Conservation (phyloP, 768 basidiomycete species). For the Aureoboletus auriporus region DNA sequence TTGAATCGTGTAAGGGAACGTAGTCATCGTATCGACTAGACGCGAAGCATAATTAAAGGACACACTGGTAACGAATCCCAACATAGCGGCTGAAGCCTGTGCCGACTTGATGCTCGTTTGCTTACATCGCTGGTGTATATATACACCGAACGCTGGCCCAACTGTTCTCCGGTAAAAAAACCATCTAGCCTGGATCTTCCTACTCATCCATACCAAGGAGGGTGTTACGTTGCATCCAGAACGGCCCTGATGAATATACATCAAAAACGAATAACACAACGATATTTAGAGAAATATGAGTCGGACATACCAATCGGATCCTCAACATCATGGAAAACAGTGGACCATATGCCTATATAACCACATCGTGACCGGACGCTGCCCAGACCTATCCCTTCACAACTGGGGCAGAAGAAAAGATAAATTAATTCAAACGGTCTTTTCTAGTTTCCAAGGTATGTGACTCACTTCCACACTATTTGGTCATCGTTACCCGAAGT, state of each 20-base stretch:
- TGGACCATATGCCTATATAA: slow-evolving; percentile 53
- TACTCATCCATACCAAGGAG: slow-evolving; percentile 24
- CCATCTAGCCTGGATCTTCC: neutral
- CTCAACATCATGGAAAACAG: slow-evolving; percentile 40
- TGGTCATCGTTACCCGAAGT: slow-evolving; percentile 48
- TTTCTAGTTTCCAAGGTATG: neutral
- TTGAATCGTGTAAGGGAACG: too few species aligned
- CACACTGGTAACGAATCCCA: too few species aligned
- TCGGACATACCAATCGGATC: slow-evolving; percentile 42
- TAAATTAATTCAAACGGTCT: neutral
- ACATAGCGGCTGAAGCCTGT: too few species aligned
- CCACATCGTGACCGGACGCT: slow-evolving; percentile 56
- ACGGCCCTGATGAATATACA: slow-evolving; percentile 15
- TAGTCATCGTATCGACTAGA: too few species aligned
- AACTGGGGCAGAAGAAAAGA: slow-evolving; percentile 33
- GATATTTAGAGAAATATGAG: neutral
- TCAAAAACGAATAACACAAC: neutral
- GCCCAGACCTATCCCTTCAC: slow-evolving; percentile 61
- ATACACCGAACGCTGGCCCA: neutral
- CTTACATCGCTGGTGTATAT: neutral
- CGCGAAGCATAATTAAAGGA: too few species aligned
- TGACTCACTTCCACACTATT: slow-evolving; percentile 53
- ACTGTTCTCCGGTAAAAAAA: neutral
- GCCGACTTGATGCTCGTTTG: neutral
- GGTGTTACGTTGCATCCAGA: slow-evolving; percentile 29